phyloP scores from a whole-genome alignment of 371 early-diverging fungal genomes.

The Gilbertella persicaria region DNA sequence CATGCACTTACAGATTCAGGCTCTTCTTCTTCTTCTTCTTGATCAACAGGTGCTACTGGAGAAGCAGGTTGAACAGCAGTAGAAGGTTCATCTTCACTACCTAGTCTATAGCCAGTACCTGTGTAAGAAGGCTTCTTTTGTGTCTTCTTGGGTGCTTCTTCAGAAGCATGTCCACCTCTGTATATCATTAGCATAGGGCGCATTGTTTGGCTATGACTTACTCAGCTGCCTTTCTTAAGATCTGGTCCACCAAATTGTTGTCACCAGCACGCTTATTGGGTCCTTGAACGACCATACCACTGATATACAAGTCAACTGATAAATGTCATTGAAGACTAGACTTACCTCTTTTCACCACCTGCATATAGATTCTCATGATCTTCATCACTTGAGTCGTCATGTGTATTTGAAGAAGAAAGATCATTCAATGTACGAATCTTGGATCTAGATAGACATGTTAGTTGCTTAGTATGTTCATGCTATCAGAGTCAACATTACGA shows the following conservation, averaged over 20 bases:
- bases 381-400: constrained; percentile 62
- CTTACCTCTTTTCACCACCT: constrained; percentile 66
- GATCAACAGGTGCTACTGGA: constrained; percentile 11
- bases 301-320: constrained; percentile 13
- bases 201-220: too few relatives aligned
- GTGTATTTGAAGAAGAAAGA: constrained; percentile 39
- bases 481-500: constrained; percentile 8
- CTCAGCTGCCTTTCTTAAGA: constrained; percentile 81
- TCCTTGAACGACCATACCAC: constrained; percentile 73
- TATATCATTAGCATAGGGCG: too few relatives aligned
- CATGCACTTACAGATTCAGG: constrained; percentile 36
- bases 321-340: not conserved
- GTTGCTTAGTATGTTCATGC: not conserved
- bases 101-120: constrained; percentile 69
- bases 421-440: constrained; percentile 70
- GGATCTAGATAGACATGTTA: constrained; percentile 16
- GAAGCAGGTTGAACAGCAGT: constrained; percentile 19
- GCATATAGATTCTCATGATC: constrained; percentile 77
- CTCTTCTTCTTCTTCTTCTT: constrained; percentile 24
- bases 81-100: constrained; percentile 70
- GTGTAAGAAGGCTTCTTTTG: constrained; percentile 52
- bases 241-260: constrained; percentile 72
- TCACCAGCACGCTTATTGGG: constrained; percentile 52
- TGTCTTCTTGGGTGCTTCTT: constrained; percentile 33
- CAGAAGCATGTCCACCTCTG: constrained; percentile 56